phyloP scores from a whole-genome alignment of 108 stramenopile species.

The Pseudonitzschia delicatissima region DNA sequence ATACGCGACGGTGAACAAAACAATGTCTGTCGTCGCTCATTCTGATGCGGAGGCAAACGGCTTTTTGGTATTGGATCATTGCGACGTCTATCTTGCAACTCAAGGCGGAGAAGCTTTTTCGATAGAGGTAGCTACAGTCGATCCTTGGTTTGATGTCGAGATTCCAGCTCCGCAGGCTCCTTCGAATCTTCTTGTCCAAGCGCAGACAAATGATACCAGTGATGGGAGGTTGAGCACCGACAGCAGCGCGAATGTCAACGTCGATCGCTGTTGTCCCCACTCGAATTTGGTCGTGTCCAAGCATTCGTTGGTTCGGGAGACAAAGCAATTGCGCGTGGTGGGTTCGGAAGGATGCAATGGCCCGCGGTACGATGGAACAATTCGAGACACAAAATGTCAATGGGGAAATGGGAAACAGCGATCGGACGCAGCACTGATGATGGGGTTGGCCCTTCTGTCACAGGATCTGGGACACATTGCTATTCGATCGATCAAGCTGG shows the following conservation, averaged over 20 bases:
- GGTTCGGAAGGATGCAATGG: too few relatives aligned
- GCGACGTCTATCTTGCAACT: not conserved
- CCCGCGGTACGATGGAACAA: slow-evolving; percentile 32
- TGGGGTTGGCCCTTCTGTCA: slow-evolving; percentile 27
- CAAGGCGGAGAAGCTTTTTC: not conserved
- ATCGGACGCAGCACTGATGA: slow-evolving; percentile 35
- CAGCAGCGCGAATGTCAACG: too few relatives aligned
- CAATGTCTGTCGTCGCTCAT: too few relatives aligned
- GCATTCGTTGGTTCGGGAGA: too few relatives aligned
- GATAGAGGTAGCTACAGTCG: not conserved
- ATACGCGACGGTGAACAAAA: too few relatives aligned
- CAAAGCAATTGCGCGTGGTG: too few relatives aligned
- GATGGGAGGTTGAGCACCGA: too few relatives aligned
- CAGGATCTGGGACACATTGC: slow-evolving; percentile 32
- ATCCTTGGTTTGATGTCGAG: not conserved
- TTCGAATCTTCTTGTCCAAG: too few relatives aligned
- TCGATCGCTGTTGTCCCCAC: not conserved
- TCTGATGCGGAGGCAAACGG: too few relatives aligned
- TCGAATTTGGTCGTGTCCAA: not conserved
- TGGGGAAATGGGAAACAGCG: slow-evolving; percentile 16
- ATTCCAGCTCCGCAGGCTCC: not conserved
- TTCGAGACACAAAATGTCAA: slow-evolving; percentile 26
- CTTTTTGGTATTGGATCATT: not conserved
- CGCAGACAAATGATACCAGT: too few relatives aligned
- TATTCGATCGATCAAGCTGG: slow-evolving; percentile 23